phyloP scores from a whole-genome alignment of 768 basidiomycete genomes.

The Hirschioporus abietinus region DNA sequence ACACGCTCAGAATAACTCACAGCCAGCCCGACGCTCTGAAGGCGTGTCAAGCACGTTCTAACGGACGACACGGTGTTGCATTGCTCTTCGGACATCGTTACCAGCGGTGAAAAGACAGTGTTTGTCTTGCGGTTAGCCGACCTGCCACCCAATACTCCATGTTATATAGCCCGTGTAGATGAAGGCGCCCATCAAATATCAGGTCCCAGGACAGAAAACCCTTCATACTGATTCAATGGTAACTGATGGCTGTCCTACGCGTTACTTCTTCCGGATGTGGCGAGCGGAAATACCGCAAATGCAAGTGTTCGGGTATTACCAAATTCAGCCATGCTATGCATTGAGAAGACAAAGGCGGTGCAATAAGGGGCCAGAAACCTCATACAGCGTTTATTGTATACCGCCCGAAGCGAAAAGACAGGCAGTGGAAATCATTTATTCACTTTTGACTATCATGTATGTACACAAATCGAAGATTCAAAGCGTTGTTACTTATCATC shows the following conservation, averaged over 20 bases:
- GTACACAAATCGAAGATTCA: too few species aligned
- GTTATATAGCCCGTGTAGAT: background rate
- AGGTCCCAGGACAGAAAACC: background rate
- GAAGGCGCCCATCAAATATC: background rate
- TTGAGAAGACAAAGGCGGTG: background rate
- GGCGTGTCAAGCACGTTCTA: constrained; percentile 24
- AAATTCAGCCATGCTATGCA: background rate
- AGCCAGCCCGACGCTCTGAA: constrained; percentile 31
- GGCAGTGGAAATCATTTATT: too few species aligned
- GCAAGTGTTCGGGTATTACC: background rate
- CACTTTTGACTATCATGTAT: too few species aligned
- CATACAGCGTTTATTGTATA: too few species aligned
- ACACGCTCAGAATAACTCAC: constrained; percentile 15
- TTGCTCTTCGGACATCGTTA: background rate
- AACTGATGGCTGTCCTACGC: background rate
- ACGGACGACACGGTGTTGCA: background rate
- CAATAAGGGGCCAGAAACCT: background rate
- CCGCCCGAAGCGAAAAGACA: too few species aligned
- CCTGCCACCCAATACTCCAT: background rate
- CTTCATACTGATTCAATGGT: background rate
- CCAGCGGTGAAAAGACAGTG: background rate
- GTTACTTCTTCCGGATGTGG: background rate
- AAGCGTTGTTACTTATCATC: too few species aligned
- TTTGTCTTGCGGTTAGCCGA: background rate
- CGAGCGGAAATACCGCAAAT: background rate